Evolutionary conservation across 352 stramenopile genomes (phyloP).

Genomic region (Phytophthora hibernalis): DNA sequence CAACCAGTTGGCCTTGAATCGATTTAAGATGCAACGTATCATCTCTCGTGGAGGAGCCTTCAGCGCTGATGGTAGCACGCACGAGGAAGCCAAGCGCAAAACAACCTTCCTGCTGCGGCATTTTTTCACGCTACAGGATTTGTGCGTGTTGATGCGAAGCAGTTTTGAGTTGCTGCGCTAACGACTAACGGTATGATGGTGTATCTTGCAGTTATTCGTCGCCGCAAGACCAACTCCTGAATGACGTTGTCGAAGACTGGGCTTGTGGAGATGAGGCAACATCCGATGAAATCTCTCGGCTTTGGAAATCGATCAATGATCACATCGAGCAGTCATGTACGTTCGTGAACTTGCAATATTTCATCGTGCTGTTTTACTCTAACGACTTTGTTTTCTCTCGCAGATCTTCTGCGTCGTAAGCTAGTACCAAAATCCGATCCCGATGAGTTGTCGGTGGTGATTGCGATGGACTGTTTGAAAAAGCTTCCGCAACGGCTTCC

Average conservation of each 20-base stretch:
- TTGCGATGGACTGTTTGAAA: conserved; percentile 78
- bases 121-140: conserved; percentile 67
- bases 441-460: conserved; percentile 58
- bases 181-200: conserved; percentile 1
- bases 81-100: conserved; percentile 66
- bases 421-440: conserved; percentile 53
- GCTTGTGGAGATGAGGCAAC: conserved; percentile 49
- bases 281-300: conserved; percentile 45
- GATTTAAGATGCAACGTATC: conserved; percentile 51
- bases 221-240: conserved; percentile 53
- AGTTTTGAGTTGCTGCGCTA: not conserved
- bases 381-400: conserved; percentile 2
- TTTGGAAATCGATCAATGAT: conserved; percentile 71
- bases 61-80: conserved; percentile 45
- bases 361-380: not conserved
- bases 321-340: conserved; percentile 81
- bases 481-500: conserved; percentile 62
- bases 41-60: conserved; percentile 44
- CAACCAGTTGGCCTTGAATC: conserved; percentile 45
- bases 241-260: conserved; percentile 77
- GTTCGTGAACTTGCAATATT: conserved; percentile 1
- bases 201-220: conserved; percentile 18
- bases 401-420: conserved; percentile 71
- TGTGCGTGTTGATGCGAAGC: conserved; percentile 7
- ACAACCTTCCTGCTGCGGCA: conserved; percentile 75